Base-by-base conservation (phyloP, 2,329 filamentous ascomycete species). In the Trichoderma atrobrunneum region DNA sequence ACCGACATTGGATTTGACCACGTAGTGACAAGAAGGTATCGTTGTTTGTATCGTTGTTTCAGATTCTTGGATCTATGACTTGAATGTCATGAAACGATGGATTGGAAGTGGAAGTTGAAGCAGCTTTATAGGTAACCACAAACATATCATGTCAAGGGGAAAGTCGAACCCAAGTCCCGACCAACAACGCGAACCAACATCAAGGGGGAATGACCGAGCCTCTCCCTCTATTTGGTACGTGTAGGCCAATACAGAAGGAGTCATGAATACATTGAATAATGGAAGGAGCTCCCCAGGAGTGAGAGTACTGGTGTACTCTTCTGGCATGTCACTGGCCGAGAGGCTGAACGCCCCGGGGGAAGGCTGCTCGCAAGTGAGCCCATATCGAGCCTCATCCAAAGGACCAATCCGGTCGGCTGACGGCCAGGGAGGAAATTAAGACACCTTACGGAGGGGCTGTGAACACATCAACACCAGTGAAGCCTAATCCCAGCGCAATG, bases 1-100 rank as follows among this genome's bases (percentile, higher is more conserved):
- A 75, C 71, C 73, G 77, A 77, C 78, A 80, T 79, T 75, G 72
- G 68, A 60, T 36, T 43, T 28, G 26, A n/a, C 7, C 26, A 24
- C 5, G 39, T 6, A 63, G 5, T 30, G 18, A 18, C 26, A n/a
- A 60, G 34, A 7, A n/a, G 16, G n/a, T 18, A 24, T 34, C 7
- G 30, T 10, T 66, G 21, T 30, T 48, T 24, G n/a, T 18, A 24
- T 34, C 7, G 30, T 10, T 66, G 21, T 30, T 48, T 24, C 10
- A 18, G 18, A 7, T 43, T 43, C n/a, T 48, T 48, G 26, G 3
- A 32, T 18, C 2, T 48, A 24, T 32, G n/a, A 28, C 14, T 18
- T 61, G 39, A 8, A 1, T 18, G 7, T n/a, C 3, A 32, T 30
- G 21, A 14, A 34, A 54, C 21, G 4, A 14, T 21, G n/a, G 26